These are phyloP conservation scores for Rhynchospora breviuscula DNA, from an alignment of 176 grass and related monocot species.

Conservation along the genomic window DNA sequence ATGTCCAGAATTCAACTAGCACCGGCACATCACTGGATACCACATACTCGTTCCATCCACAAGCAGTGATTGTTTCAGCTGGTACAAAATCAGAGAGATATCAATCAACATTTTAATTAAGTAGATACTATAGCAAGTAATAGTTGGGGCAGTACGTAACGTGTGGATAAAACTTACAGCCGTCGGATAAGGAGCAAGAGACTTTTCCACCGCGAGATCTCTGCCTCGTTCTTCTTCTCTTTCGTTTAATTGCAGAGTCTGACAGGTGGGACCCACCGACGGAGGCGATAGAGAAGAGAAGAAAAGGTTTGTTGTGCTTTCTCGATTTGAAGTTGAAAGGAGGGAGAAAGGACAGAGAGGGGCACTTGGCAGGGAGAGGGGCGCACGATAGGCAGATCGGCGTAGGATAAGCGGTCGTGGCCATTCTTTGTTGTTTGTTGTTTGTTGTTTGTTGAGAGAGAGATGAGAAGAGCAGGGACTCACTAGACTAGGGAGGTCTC, in stretches of 20 bases:
- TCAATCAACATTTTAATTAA: slow-evolving; percentile 22
- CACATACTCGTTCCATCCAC: slow-evolving; percentile 66
- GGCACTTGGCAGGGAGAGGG: not conserved
- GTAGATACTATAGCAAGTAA: not conserved
- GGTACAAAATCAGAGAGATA: slow-evolving; percentile 29
- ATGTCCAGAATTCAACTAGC: slow-evolving; percentile 85
- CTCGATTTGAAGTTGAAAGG: not conserved
- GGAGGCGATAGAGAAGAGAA: not conserved
- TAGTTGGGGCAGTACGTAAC: not conserved
- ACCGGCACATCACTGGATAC: slow-evolving; percentile 73
- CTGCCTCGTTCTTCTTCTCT: slow-evolving; percentile 5
- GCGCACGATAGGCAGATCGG: slow-evolving; percentile 4
- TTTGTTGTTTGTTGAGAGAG: too few species aligned
- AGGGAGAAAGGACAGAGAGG: not conserved
- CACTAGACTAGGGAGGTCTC: too few species aligned
- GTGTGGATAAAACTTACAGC: not conserved
- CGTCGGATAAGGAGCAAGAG: not conserved
- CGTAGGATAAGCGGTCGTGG: not conserved
- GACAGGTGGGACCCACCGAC: not conserved
- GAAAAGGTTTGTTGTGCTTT: not conserved
- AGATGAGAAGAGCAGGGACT: not conserved
- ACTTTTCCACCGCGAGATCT: not conserved
- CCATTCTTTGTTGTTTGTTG: slow-evolving; percentile 18
- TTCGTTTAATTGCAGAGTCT: not conserved
- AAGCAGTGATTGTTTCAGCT: slow-evolving; percentile 76